Percentiles rank a stretch among this genome's conserved stretches.
Conservation (phyloP, 257 asterid genomes). For the Anisodus acutangulus region DNA sequence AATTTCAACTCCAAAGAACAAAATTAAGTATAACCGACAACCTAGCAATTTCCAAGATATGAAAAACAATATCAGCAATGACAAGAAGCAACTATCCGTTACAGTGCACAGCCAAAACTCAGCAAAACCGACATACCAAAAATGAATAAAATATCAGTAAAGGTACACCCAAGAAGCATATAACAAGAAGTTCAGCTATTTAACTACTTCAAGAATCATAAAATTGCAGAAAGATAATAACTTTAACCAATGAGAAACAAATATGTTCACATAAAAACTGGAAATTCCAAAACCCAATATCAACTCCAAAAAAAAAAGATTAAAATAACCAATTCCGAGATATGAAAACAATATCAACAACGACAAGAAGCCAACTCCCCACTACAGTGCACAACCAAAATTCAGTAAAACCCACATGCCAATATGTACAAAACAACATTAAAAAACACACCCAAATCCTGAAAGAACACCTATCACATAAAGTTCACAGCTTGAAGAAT, state of each 20-base stretch:
- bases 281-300: conserved; percentile 2
- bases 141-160: too few relatives aligned
- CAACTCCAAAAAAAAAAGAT: background rate
- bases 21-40: conserved; percentile 19
- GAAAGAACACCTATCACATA: background rate
- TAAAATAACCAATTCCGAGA: background rate
- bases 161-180: background rate
- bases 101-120: background rate
- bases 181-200: conserved; percentile 22
- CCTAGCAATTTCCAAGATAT: conserved; percentile 22
- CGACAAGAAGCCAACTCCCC: conserved; percentile 16
- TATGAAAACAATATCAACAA: background rate
- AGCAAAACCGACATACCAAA: too few relatives aligned
- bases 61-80: background rate
- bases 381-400: conserved; percentile 17
- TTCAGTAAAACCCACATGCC: background rate
- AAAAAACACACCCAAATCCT: background rate
- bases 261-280: background rate
- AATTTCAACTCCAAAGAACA: background rate
- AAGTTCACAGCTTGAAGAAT: background rate
- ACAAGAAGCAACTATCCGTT: conserved; percentile 28
- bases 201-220: conserved; percentile 18
- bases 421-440: background rate
- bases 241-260: conserved; percentile 22
- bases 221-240: conserved; percentile 21